Conservation (phyloP, 768 basidiomycete genomes). For the Antrodiella citrinella region DNA sequence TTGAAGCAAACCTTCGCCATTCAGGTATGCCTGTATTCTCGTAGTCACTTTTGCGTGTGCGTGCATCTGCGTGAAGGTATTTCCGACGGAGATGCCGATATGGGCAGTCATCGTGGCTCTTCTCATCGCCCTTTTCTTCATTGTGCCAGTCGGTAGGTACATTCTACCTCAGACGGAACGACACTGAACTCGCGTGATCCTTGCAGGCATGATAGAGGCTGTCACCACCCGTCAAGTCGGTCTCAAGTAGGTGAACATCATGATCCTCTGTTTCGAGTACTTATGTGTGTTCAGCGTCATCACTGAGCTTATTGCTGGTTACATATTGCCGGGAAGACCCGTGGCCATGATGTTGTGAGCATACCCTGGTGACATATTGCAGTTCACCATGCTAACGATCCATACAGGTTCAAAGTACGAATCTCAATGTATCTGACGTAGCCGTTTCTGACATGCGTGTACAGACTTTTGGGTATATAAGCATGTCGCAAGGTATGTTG, state of each 20-base stretch:
- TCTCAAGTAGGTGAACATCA: constrained; percentile 32
- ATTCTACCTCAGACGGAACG: no score
- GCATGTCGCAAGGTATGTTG: constrained; percentile 36
- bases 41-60: constrained; percentile 46
- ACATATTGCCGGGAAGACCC: constrained; percentile 49
- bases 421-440: background rate
- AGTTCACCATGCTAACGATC: background rate
- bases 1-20: background rate
- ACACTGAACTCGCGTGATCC: background rate
- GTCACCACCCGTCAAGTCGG: constrained; percentile 72
- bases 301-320: constrained; percentile 65
- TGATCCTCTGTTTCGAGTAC: constrained; percentile 2
- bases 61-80: constrained; percentile 49
- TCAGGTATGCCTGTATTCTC: constrained; percentile 28
- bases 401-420: constrained; percentile 12
- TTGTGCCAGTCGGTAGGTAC: constrained; percentile 55
- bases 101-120: constrained; percentile 57
- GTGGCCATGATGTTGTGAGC: constrained; percentile 68
- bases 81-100: constrained; percentile 58
- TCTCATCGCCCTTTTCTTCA: constrained; percentile 41
- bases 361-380: background rate
- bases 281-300: constrained; percentile 40
- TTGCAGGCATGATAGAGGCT: constrained; percentile 54
- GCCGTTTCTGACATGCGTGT: background rate
- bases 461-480: constrained; percentile 56